phyloP scores from a whole-genome alignment of 2,329 filamentous ascomycete genomes.

The Alternaria longipes region DNA sequence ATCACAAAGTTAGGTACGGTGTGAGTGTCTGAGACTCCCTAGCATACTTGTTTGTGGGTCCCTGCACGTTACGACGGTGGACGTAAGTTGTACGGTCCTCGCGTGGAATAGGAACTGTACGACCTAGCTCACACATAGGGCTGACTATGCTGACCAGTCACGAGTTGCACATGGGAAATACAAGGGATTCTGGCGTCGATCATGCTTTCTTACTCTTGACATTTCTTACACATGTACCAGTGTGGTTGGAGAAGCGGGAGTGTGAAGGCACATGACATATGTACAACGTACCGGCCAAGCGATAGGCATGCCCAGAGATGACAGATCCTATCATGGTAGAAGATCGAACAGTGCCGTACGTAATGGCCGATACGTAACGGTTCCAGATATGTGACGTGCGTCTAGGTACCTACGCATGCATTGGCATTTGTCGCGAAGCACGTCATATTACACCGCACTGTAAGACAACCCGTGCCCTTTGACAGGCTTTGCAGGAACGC shows the following conservation, averaged over 20 bases:
- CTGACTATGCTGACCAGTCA: slow-evolving; percentile 14
- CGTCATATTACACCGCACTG: slow-evolving; percentile 3
- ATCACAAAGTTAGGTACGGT: slow-evolving; percentile 1
- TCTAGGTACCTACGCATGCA: not conserved
- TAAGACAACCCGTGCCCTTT: slow-evolving; percentile 1
- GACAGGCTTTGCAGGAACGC: not conserved
- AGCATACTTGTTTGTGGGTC: not conserved
- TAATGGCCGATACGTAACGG: slow-evolving; percentile 1
- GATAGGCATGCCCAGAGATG: not conserved
- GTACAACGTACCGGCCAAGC: not conserved
- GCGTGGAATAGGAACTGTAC: not conserved
- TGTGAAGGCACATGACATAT: not conserved
- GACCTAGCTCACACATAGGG: slow-evolving; percentile 9
- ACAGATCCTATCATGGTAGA: not conserved
- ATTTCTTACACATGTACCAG: not conserved
- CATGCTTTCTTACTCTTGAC: slow-evolving; percentile 3
- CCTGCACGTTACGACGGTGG: not conserved
- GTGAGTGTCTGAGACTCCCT: slow-evolving; percentile 12
- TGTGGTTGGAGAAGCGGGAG: not conserved
- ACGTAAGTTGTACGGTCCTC: not conserved
- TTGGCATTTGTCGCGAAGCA: not conserved
- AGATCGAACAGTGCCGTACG: not conserved
- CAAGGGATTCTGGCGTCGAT: slow-evolving; percentile 13
- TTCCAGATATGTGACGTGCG: not conserved
- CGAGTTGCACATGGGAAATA: not conserved